Base-by-base conservation (phyloP, 1,284 basidiomycete genomes). In the Trichosporon sp. region DNA sequence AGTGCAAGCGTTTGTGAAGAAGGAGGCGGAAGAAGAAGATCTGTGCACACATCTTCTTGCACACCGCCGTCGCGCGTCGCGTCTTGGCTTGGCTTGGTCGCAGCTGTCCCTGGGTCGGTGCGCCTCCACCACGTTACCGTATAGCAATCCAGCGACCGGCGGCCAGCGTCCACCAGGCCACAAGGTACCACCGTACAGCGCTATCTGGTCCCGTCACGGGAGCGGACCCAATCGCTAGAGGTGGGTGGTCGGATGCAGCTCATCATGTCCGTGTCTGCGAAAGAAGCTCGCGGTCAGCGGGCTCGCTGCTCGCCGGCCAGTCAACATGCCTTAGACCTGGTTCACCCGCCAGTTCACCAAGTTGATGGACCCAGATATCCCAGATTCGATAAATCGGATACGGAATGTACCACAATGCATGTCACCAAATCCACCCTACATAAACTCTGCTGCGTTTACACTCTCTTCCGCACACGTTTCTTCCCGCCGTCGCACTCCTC, bases 371-470 rank as follows among this genome's bases (percentile, higher is more conserved):
- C 19, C 10, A 26, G n/a, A 26, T 54, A 26, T 19, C 5, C 51
- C 10, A 26, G n/a, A 26, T 54, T 54, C 51, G 14, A 26, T 10
- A 19, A 26, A 54, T 54, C 51, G 51, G 51, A 37, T 63, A 16
- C 35, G 59, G 59, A 63, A 63, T 35, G 32, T 8, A n/a, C 19
- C 19, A 19, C 19, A 6, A 12, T 40, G 11, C 38, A 40, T 54
- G n/a, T 21, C 51, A 48, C 46, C 8, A 11, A 54, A 6, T 16
- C 14, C 32, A 12, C 16, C 14, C 31, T 35, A 35, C 59, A 37
- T 54, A 63, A 63, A 63, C 59, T 63, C 59, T 63, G 26, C 35
- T 61, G 56, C 59, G 7, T 63, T 26, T 12, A 26, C 31, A 32
- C 59, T n/a, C 59, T 35, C 31, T 26, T 26, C 32, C 56, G 19